These are phyloP conservation scores for Spergularia bocconei DNA, from an alignment of 148 eudicot species.

Conservation along the genomic window DNA sequence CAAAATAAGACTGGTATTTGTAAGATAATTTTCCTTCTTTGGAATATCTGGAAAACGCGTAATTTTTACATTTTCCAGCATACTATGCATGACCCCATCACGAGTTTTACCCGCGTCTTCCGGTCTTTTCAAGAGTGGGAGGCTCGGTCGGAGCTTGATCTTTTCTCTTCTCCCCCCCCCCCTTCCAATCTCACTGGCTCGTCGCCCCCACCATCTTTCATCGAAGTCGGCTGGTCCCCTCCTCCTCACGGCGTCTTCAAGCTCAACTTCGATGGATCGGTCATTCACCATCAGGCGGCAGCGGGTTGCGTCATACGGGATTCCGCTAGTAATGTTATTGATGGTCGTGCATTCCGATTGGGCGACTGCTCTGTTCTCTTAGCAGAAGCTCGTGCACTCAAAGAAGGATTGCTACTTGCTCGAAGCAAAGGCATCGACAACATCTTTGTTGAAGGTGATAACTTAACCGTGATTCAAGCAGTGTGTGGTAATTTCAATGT, in stretches of 20 bases:
- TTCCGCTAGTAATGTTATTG: neutral
- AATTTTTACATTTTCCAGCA: too few relatives aligned
- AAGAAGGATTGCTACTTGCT: neutral
- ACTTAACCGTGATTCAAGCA: neutral
- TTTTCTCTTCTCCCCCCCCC: neutral
- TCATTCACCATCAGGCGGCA: neutral
- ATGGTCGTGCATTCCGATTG: neutral
- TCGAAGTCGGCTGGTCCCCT: neutral
- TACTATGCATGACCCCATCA: too few relatives aligned
- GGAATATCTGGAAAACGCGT: too few relatives aligned
- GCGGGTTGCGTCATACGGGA: neutral
- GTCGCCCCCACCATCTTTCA: too few relatives aligned
- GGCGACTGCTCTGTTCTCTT: neutral
- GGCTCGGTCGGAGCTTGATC: too few relatives aligned
- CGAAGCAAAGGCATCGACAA: neutral
- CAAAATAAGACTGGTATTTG: too few relatives aligned
- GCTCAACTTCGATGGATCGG: neutral
- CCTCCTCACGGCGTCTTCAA: neutral
- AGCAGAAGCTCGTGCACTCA: neutral
- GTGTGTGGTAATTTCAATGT: too few relatives aligned
- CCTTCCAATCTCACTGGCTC: neutral
- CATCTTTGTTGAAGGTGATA: neutral
- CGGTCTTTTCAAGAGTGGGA: too few relatives aligned
- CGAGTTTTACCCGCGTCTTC: too few relatives aligned
- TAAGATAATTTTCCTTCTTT: too few relatives aligned